Conservation (phyloP, 352 stramenopile species). For the Pythium angustatum region DNA sequence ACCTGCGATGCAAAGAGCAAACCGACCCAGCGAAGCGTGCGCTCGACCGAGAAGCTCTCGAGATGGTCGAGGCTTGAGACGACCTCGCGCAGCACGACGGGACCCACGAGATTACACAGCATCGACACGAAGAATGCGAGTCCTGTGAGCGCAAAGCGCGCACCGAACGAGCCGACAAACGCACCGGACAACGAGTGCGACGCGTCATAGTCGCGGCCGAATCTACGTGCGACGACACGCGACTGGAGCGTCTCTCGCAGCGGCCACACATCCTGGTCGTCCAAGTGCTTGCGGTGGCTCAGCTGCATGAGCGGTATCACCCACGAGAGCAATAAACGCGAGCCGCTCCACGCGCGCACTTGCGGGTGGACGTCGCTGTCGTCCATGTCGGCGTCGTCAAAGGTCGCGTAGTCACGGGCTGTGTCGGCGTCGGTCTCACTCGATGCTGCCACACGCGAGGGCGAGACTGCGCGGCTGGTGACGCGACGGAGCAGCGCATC, state of each 20-base stretch:
- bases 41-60: conserved; percentile 14
- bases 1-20: conserved; percentile 50
- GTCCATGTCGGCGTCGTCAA: not conserved
- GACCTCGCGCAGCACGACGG: conserved; percentile 45
- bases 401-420: conserved; percentile 2
- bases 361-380: conserved; percentile 7
- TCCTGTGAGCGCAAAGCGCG: conserved; percentile 42
- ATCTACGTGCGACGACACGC: conserved; percentile 25
- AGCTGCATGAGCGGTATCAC: conserved; percentile 49
- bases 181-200: conserved; percentile 38
- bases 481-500: conserved; percentile 7
- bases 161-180: conserved; percentile 38
- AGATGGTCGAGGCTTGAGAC: conserved; percentile 48
- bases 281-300: conserved; percentile 45
- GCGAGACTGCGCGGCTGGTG: no score
- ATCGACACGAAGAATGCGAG: conserved; percentile 47
- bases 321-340: conserved; percentile 51
- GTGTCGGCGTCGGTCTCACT: not conserved
- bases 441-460: not conserved
- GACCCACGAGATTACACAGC: conserved; percentile 52
- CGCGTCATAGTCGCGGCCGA: conserved; percentile 30
- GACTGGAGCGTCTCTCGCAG: conserved; percentile 37
- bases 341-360: conserved; percentile 21
- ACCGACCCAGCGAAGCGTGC: conserved; percentile 33
- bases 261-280: conserved; percentile 46